Percentiles rank a stretch among this genome's conserved stretches.
phyloP scores from a whole-genome alignment of 164 flowering plant species.

The Stephania cephalantha region DNA sequence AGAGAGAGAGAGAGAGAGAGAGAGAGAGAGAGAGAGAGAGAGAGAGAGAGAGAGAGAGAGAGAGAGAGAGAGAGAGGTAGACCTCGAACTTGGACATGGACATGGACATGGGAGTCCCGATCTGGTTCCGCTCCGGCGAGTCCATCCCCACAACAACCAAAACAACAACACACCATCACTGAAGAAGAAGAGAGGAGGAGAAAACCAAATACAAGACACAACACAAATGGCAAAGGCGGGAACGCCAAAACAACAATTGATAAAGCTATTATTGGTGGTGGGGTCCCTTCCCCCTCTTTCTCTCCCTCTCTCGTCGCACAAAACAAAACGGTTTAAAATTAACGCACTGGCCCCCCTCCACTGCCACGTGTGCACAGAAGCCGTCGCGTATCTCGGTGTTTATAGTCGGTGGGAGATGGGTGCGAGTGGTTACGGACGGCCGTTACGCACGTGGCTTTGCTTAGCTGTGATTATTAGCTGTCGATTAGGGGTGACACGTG shows the following conservation, averaged over 20 bases:
- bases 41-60: neutral
- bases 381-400: neutral
- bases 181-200: too few species aligned
- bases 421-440: neutral
- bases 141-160: slow-evolving; percentile 39
- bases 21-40: neutral
- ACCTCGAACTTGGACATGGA: slow-evolving; percentile 57
- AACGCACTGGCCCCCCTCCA: neutral
- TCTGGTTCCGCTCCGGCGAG: slow-evolving; percentile 70
- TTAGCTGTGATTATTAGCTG: neutral
- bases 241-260: too few species aligned
- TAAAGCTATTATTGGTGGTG: too few species aligned
- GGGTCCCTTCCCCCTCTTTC: slow-evolving; percentile 9
- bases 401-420: neutral
- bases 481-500: neutral
- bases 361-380: neutral
- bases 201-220: slow-evolving; percentile 3
- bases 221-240: neutral
- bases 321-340: neutral
- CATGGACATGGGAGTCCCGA: slow-evolving; percentile 32
- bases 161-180: neutral
- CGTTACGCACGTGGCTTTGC: neutral
- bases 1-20: neutral
- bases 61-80: neutral
- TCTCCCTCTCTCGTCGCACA: neutral